Evolutionary conservation across 805 yeast species (phyloP), one percentile per base, ranked within the genome.

Genomic region (Sugiyamaella boreocaroliniensis): DNA sequence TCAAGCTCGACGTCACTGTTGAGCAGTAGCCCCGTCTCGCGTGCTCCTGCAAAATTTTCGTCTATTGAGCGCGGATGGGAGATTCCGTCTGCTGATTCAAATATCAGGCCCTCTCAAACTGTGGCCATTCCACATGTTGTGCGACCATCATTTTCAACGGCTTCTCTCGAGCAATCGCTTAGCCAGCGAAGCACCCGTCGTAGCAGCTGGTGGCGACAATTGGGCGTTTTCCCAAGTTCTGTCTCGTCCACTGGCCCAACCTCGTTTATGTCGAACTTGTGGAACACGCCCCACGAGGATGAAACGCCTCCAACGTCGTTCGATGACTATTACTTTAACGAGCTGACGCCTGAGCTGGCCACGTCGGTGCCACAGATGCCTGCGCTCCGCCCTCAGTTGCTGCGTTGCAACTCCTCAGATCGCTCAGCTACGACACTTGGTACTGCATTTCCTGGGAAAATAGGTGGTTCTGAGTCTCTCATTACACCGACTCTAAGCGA

Each of bases 41-140:
- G 29, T 18, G 16, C 54, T 4, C 43, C 54, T 11, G 51, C 55
- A 3, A 49, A 53, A 20, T 47, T 52, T 19, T 22, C 26, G 34
- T 46, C 42, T 22, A 18, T 29, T n/a, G 58, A 48, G n/a, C 47
- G 51, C 0, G 64, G 63, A 14, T 59, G 61, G 60, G 63, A 60
- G 16, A 54, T 61, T 15, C 57, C 61, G 11, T 48, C 32, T 34
- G 40, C 57, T 5, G 29, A 34, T 5, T 45, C 61, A 0, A 45
- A 50, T 10, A 47, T 57, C 0, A 56, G 45, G 15, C 43, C 57
- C 3, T 43, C 52, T 20, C 37, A 49, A 43, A 47, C 57, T n/a
- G 50, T 60, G 16, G 59, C 56, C n/a, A 54, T 60, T 43, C 62
- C 63, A 2, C 62, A 59, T 47, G 62, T 60, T 11, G 49, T 60